Percentiles rank a stretch among this genome's conserved stretches.
Evolutionary conservation across 2,329 filamentous ascomycete genomes (phyloP).

Genomic region (Arthrobotrys sinensis): DNA sequence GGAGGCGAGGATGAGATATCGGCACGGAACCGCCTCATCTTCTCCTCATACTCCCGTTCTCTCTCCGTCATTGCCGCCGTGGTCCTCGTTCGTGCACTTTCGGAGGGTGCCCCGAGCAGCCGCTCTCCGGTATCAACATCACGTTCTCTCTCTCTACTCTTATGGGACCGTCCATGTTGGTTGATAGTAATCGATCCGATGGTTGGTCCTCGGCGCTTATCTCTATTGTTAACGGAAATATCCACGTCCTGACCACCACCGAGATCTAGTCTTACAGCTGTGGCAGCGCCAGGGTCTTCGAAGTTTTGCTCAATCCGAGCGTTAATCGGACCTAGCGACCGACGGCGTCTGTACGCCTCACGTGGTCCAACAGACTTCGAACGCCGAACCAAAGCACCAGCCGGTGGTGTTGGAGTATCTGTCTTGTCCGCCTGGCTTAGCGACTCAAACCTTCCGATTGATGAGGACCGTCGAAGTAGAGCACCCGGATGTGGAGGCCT

Average conservation of each 20-base stretch:
- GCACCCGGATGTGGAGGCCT: conserved; percentile 19
- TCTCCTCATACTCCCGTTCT: conserved; percentile 53
- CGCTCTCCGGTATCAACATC: conserved; percentile 29
- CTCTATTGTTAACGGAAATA: conserved; percentile 51
- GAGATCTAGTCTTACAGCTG: conserved; percentile 48
- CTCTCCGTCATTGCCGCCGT: conserved; percentile 30
- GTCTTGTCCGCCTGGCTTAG: conserved; percentile 31
- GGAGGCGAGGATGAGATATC: conserved; percentile 48
- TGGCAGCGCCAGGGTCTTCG: conserved; percentile 13
- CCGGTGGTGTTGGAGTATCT: conserved; percentile 18
- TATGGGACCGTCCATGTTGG: conserved; percentile 19
- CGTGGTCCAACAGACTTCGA: conserved; percentile 57
- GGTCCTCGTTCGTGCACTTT: conserved; percentile 43
- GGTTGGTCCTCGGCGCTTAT: conserved; percentile 45
- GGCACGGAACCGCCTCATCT: conserved; percentile 47
- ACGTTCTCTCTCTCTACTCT: conserved; percentile 5
- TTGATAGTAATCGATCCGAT: conserved; percentile 60
- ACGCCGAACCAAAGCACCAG: conserved; percentile 46
- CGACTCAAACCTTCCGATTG: conserved; percentile 44
- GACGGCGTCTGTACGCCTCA: conserved; percentile 36
- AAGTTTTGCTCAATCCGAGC: conserved; percentile 4
- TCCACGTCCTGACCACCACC: conserved; percentile 56
- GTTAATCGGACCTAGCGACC: conserved; percentile 35
- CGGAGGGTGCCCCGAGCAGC: conserved; percentile 37
- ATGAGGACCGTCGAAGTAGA: conserved; percentile 36